Evolutionary conservation across 1,139 yeast genomes (phyloP), one percentile per base, ranked within the genome.

Genomic region (Diutina catenulata): DNA sequence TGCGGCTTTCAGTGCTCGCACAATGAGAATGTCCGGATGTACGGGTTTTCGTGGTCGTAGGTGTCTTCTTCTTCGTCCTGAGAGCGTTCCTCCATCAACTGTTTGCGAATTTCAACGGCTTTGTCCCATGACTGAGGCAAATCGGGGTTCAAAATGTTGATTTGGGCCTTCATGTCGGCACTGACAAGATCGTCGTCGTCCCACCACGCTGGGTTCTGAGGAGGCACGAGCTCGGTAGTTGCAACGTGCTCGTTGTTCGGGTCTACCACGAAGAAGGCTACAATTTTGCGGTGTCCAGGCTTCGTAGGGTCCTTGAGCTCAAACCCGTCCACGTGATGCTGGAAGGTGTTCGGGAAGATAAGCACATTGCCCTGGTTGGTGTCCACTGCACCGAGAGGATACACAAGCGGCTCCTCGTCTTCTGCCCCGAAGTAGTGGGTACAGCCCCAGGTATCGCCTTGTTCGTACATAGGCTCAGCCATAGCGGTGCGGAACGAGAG

Each of bases 181-280:
- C 40, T 32, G 21, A 19, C 31, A 20, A 24, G 14, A 9, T 23
- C 24, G 10, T 33, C 40, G 39, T 50, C 54, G n/a, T 42, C 45
- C 60, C 60, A 56, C 69, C 70, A 64, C n/a, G 48, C 51, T 27
- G 47, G 37, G 44, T 64, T 68, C 45, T 64, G 70, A 1, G 68
- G 68, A 3, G 70, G 68, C 1, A 65, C 68, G 8, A 50, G 48
- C 6, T 50, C 58, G 1, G 66, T 53, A 3, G 62, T 37, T 3
- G 51, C 42, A 1, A 62, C 62, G 14, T 39, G 39, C 3, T 53
- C 47, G 40, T 63, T 57, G 44, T 50, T 43, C 1, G 70, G 71
- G 43, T 65, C 70, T 24, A 56, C 59, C 9, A 66, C 23, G 42
- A 65, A 65, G 44, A 62, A 59, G 40, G 70, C 62, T 40, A 66